A percentile compares a stretch with the other conserved stretches of the same genome.
phyloP scores from a whole-genome alignment of 1,284 basidiomycete genomes.

The Pseudozyma sp. region DNA sequence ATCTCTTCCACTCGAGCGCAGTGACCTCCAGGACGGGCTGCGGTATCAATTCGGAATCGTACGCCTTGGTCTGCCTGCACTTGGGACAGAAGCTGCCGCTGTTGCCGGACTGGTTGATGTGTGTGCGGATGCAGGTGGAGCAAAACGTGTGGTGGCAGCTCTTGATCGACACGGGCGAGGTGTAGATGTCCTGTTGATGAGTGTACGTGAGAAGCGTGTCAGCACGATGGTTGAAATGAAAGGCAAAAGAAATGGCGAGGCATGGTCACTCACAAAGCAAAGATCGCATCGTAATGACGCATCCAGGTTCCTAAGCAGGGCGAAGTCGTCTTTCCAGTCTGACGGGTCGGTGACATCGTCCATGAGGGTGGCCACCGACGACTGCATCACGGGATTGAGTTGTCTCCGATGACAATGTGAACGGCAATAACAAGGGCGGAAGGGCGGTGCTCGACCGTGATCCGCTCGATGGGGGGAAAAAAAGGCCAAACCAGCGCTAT shows the following conservation, averaged over 20 bases:
- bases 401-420: neutral
- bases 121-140: conserved; percentile 64
- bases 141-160: conserved; percentile 64
- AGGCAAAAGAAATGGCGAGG: neutral
- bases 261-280: conserved; percentile 38
- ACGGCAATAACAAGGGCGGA: too few species aligned
- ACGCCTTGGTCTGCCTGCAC: conserved; percentile 64
- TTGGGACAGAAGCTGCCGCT: conserved; percentile 63
- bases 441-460: too few species aligned
- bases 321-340: conserved; percentile 60
- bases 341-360: conserved; percentile 60
- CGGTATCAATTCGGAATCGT: conserved; percentile 60
- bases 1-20: conserved; percentile 55
- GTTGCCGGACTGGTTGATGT: conserved; percentile 64
- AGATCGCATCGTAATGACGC: conserved; percentile 59
- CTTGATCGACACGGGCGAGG: conserved; percentile 61
- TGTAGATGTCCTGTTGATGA: conserved; percentile 49
- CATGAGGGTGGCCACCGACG: conserved; percentile 29
- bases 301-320: conserved; percentile 55
- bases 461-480: too few species aligned
- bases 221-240: conserved; percentile 4
- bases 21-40: conserved; percentile 58
- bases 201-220: conserved; percentile 1
- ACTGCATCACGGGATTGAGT: conserved; percentile 6
- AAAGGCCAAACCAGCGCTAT: neutral